Evolutionary conservation across 176 grass and related monocot genomes (phyloP).

Genomic region (Pharus latifolius): DNA sequence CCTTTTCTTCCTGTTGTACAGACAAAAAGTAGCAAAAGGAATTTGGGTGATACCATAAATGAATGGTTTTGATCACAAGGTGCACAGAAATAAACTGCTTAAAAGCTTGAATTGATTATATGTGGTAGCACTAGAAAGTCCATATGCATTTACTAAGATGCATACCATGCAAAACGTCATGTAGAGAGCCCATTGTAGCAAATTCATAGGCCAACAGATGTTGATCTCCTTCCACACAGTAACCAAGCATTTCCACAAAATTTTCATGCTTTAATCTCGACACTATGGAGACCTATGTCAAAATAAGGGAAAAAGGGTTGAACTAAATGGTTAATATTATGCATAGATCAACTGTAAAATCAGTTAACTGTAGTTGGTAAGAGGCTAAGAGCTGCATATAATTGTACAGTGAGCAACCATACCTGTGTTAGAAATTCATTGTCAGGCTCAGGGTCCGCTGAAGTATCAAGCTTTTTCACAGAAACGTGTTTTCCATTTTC

Average conservation of each 20-base stretch:
- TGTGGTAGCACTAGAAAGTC: background rate
- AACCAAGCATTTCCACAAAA: conserved; percentile 55
- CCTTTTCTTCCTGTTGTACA: conserved; percentile 59
- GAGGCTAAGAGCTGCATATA: background rate
- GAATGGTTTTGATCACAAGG: background rate
- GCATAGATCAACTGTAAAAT: background rate
- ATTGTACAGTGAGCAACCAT: background rate
- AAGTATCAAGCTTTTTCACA: conserved; percentile 69
- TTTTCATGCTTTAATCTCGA: conserved; percentile 67
- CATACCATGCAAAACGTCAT: conserved; percentile 76
- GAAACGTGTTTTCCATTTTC: conserved; percentile 41
- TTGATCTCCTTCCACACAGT: conserved; percentile 55
- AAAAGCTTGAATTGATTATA: background rate
- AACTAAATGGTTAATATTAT: background rate
- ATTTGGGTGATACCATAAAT: background rate
- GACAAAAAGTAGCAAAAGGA: background rate
- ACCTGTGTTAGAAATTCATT: conserved; percentile 71
- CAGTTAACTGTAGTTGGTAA: background rate
- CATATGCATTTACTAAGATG: background rate
- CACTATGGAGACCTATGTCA: conserved; percentile 37
- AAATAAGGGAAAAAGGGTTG: background rate
- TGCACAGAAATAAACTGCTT: background rate
- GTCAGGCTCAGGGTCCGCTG: conserved; percentile 44
- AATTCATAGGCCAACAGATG: conserved; percentile 60
- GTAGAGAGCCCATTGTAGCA: conserved; percentile 69